phyloP scores from a whole-genome alignment of 495 filamentous ascomycete species.

The Corynascus novoguineensis region DNA sequence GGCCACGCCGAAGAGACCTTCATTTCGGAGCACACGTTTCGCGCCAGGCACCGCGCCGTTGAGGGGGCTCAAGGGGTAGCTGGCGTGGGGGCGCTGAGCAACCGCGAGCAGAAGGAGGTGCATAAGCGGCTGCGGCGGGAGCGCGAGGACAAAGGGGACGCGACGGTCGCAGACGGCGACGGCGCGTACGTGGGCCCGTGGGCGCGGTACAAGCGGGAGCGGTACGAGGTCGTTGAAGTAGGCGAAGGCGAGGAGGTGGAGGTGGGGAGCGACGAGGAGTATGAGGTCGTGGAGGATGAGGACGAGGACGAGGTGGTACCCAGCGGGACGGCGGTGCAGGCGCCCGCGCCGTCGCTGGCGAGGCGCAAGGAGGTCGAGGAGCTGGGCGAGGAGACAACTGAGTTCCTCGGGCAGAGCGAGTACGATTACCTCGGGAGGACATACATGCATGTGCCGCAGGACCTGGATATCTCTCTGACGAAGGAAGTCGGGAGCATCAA shows the following conservation, averaged over 20 bases:
- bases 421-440: conserved; percentile 90
- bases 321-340: conserved; percentile 47
- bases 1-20: conserved; percentile 82
- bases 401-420: conserved; percentile 76
- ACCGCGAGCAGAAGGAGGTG: conserved; percentile 55
- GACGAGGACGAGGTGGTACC: conserved; percentile 52
- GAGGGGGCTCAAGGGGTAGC: conserved; percentile 47
- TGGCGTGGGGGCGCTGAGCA: conserved; percentile 34
- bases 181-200: conserved; percentile 88
- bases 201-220: conserved; percentile 68
- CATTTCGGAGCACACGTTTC: conserved; percentile 85
- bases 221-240: conserved; percentile 57
- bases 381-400: conserved; percentile 67
- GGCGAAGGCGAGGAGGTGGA: conserved; percentile 52
- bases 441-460: conserved; percentile 94
- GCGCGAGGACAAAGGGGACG: conserved; percentile 77
- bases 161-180: conserved; percentile 75
- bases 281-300: conserved; percentile 60
- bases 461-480: conserved; percentile 80
- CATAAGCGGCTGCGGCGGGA: conserved; percentile 60
- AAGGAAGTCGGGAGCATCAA: conserved; percentile 74
- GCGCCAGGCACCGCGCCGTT: conserved; percentile 70
- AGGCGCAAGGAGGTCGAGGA: conserved; percentile 53
- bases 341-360: conserved; percentile 52
- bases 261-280: conserved; percentile 69